Conservation (phyloP, 2,329 filamentous ascomycete genomes). For the Cladosporium sp. region DNA sequence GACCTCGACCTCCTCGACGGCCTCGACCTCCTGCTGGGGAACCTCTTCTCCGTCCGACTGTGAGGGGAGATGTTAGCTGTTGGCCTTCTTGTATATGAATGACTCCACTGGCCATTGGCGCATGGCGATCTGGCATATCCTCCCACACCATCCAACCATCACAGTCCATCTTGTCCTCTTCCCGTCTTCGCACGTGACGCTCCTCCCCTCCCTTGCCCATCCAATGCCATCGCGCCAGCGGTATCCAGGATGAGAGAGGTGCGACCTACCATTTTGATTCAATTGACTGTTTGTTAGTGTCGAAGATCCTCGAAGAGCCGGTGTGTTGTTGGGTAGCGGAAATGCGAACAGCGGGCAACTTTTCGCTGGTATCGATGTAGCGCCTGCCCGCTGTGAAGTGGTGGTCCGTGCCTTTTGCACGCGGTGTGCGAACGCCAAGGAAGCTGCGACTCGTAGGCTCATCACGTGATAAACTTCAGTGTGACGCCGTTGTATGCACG, state of each 20-base stretch:
- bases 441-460: neutral
- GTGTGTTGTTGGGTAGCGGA: conserved; percentile 1
- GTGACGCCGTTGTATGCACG: neutral
- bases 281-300: conserved; percentile 14
- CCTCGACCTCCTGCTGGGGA: conserved; percentile 69
- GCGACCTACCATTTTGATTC: conserved; percentile 13
- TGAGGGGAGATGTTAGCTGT: conserved; percentile 19
- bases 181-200: neutral
- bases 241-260: neutral
- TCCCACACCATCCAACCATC: neutral
- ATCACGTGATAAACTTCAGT: neutral
- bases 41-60: conserved; percentile 99
- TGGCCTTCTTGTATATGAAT: neutral
- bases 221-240: conserved; percentile 6
- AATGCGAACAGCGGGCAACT: conserved; percentile 3
- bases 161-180: neutral
- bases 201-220: neutral
- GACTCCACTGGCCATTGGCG: neutral
- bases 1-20: conserved; percentile 88
- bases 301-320: conserved; percentile 16
- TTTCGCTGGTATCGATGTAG: conserved; percentile 9
- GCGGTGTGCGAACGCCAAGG: neutral
- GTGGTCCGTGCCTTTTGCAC: conserved; percentile 1
- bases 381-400: neutral
- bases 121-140: neutral